phyloP scores from a whole-genome alignment of 2,329 filamentous ascomycete species.

The Harringtonia lauricola region DNA sequence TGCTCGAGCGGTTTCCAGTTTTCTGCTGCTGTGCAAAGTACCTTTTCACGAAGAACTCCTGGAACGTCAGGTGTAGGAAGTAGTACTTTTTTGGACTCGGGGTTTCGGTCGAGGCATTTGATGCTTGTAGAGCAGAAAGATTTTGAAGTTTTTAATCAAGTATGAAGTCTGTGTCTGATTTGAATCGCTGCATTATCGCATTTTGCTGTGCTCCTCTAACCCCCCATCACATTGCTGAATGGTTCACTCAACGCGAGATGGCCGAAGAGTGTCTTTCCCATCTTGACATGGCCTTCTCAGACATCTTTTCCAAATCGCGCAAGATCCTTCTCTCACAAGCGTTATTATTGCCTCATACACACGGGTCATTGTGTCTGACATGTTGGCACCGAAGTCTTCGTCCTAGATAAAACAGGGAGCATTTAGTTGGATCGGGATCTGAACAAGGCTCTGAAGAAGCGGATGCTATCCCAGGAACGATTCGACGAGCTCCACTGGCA shows the following conservation, averaged over 20 bases:
- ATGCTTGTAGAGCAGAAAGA: constrained; percentile 26
- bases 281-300: constrained; percentile 3
- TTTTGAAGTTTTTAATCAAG: constrained; percentile 11
- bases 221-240: constrained; percentile 20
- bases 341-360: no score
- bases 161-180: constrained; percentile 5
- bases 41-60: constrained; percentile 29
- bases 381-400: no score
- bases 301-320: constrained; percentile 15
- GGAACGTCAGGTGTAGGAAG: constrained; percentile 30
- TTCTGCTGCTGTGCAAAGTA: constrained; percentile 25
- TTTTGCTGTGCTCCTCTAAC: constrained; percentile 17
- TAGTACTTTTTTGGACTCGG: constrained; percentile 19
- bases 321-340: constrained; percentile 24
- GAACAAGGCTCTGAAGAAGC: no score
- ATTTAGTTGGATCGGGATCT: no score
- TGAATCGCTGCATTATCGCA: constrained; percentile 8
- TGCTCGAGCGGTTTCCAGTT: constrained; percentile 1
- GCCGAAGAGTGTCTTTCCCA: constrained; percentile 18
- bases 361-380: no score
- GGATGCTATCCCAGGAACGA: no score
- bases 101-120: constrained; percentile 13
- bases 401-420: no score
- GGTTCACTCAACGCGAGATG: constrained; percentile 24
- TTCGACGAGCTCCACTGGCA: no score